Conservation (phyloP, 148 eudicot species). For the Nepenthes gracilis region DNA sequence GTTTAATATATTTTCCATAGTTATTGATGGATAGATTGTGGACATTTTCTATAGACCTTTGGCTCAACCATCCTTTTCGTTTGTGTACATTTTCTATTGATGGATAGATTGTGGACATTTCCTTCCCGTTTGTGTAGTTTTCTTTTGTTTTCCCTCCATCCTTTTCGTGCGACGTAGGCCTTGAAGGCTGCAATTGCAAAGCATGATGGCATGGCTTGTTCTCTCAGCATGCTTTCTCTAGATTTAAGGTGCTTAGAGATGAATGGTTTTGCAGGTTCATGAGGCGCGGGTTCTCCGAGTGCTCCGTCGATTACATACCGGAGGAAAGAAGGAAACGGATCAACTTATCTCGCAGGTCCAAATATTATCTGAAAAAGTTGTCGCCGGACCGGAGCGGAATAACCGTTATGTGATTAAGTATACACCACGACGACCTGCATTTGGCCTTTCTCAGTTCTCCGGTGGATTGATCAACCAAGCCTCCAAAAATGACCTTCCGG, state of each 20-base stretch:
- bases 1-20: no score
- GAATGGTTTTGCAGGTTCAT: constrained; percentile 54
- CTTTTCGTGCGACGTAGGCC: no score
- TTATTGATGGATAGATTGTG: no score
- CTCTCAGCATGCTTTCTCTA: not conserved
- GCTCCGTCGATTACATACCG: constrained; percentile 67
- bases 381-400: constrained; percentile 81
- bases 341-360: constrained; percentile 67
- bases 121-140: no score
- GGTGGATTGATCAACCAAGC: no score
- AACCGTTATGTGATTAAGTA: constrained; percentile 3
- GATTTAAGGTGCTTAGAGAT: not conserved
- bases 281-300: constrained; percentile 82
- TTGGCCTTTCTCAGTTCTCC: no score
- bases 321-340: constrained; percentile 68
- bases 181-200: not conserved
- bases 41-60: no score
- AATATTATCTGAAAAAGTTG: constrained; percentile 79
- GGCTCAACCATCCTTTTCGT: no score
- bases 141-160: no score
- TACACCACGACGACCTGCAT: not conserved
- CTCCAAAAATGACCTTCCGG: no score
- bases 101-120: no score
- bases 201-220: not conserved
- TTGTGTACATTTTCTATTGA: no score